Percentiles rank a stretch among this genome's conserved stretches.
These are phyloP conservation scores for Zelopaecilomyces penicillatus DNA, from an alignment of 2,329 filamentous ascomycete species.

Conservation along the genomic window DNA sequence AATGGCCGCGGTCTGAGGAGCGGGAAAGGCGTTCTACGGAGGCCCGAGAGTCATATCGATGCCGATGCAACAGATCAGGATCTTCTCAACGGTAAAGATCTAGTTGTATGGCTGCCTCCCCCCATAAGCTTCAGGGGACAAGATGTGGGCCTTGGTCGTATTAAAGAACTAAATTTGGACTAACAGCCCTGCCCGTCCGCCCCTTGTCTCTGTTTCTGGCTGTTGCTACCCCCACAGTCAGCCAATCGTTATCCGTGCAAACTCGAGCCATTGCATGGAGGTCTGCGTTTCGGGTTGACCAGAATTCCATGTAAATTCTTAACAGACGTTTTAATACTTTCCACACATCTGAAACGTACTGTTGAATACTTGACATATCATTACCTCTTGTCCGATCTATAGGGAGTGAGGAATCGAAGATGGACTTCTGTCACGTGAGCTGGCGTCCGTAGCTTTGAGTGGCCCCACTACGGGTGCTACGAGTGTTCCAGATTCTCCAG, in stretches of 20 bases:
- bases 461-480: conserved; percentile 1
- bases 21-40: no score
- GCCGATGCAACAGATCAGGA: no score
- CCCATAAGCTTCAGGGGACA: not conserved
- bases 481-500: conserved; percentile 1
- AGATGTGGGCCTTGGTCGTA: not conserved
- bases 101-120: no score
- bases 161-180: not conserved
- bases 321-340: no score
- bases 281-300: no score
- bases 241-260: not conserved
- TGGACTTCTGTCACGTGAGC: conserved; percentile 11
- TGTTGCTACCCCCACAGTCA: not conserved
- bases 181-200: not conserved
- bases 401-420: not conserved
- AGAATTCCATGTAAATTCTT: no score
- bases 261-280: not conserved
- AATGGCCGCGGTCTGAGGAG: no score
- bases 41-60: no score
- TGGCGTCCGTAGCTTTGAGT: conserved; percentile 8
- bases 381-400: not conserved
- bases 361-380: no score
- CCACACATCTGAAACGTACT: no score
- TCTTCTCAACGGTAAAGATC: no score
- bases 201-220: not conserved